Evolutionary conservation across 306 rosid species (phyloP).

Genomic region (Trichosanthes truncata): DNA sequence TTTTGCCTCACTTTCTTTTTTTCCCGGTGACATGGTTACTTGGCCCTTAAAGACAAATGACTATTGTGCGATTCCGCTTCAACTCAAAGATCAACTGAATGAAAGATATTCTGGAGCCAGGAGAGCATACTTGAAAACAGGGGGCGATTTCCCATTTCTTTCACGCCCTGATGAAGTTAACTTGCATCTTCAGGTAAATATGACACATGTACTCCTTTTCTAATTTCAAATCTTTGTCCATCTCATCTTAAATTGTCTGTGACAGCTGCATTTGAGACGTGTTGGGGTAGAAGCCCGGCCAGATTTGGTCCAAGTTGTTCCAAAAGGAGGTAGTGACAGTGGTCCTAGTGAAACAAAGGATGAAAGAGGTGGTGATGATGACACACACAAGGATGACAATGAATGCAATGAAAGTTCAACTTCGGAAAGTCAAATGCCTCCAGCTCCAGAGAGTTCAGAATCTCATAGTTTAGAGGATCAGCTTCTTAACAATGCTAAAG

Average conservation of each 20-base stretch:
- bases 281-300: constrained; percentile 90
- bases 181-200: constrained; percentile 83
- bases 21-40: constrained; percentile 15
- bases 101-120: constrained; percentile 92
- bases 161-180: constrained; percentile 99
- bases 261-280: constrained; percentile 80
- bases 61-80: constrained; percentile 88
- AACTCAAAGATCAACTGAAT: constrained; percentile 75
- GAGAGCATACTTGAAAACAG: constrained; percentile 71
- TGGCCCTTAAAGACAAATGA: constrained; percentile 68
- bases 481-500: constrained; percentile 32
- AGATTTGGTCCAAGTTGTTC: constrained; percentile 46
- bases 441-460: constrained; percentile 51
- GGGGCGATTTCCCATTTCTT: constrained; percentile 97
- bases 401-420: constrained; percentile 36
- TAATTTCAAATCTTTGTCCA: background rate
- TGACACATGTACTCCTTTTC: background rate
- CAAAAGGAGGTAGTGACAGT: constrained; percentile 62
- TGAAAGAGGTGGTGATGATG: constrained; percentile 38
- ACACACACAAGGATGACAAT: constrained; percentile 34
- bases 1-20: constrained; percentile 5
- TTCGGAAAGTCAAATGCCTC: constrained; percentile 36
- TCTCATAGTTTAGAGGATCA: constrained; percentile 44
- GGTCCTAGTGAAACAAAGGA: constrained; percentile 53
- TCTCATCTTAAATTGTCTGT: background rate